Base-by-base conservation (phyloP, 2,329 filamentous ascomycete species). In the Thermothelomyces thermophilus region DNA sequence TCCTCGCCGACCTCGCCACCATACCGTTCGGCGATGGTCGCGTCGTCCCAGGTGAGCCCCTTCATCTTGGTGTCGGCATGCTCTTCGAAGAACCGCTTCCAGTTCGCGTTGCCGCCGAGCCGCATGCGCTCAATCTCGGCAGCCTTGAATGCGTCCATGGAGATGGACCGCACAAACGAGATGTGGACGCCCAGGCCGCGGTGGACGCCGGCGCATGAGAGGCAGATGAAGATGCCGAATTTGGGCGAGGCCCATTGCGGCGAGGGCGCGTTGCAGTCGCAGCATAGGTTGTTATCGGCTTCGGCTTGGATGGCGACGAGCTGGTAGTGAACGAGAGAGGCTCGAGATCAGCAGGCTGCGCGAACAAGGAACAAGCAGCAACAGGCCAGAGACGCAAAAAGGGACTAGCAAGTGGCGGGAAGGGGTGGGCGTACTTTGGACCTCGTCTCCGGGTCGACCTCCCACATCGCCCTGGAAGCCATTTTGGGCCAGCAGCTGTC, bases 191-290 rank as follows among this genome's bases (percentile, higher is more conserved):
- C 93, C 26, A 98, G 82, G 3, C 90, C 90, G 56, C 93, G 86
- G 72, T 98, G 93, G 46, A 93, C 87, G 60, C 93, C 93, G 30
- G 90, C 91, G 74, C 93, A 98, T 56, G 86, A 88, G 46, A 98
- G 83, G 71, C 93, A 98, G 77, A 98, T 96, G 74, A 98, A 98
- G 68, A 95, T 88, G 65, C 91, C 91, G 66, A 98, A 95, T 71
- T 98, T 98, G 57, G 93, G 93, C 33, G 90, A 78, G 60, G 93
- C 91, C 93, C 93, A 98, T 85, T 98, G 93, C 56, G 93, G 93
- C 62, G 89, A 94, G 19, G 93, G 91, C 39, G 93, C 91, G 66
- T 84, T 84, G 76, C 93, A 98, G 73, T 98, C 93, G 73, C 90
- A 91, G 74, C 93, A 98, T 62, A 81, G 73, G 66, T 87, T 89